Evolutionary conservation across 495 filamentous ascomycete species (phyloP).

Genomic region (Cryomyces minteri): DNA sequence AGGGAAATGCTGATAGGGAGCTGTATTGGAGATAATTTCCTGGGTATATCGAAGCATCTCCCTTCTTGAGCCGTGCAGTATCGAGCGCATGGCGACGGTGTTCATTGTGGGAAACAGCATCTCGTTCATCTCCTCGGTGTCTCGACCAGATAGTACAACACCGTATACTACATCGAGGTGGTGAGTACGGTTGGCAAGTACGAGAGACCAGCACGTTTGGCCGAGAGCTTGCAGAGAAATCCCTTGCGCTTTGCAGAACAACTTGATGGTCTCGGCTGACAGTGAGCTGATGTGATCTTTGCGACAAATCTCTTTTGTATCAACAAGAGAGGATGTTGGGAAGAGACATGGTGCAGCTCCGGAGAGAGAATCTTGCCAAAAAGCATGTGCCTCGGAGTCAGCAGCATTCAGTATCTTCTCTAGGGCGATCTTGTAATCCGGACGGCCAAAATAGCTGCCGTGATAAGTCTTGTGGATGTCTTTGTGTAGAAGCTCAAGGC

Average conservation of each 20-base stretch:
- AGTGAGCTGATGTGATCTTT: constrained; percentile 27
- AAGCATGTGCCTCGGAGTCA: constrained; percentile 25
- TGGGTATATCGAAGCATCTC: constrained; percentile 51
- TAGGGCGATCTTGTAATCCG: constrained; percentile 28
- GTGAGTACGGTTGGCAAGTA: constrained; percentile 34
- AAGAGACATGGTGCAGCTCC: constrained; percentile 24
- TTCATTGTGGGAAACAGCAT: constrained; percentile 69
- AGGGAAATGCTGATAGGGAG: constrained; percentile 46
- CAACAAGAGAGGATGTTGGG: not conserved
- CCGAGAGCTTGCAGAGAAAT: constrained; percentile 47
- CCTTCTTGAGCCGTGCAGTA: constrained; percentile 39
- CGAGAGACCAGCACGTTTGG: constrained; percentile 44
- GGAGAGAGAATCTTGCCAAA: constrained; percentile 41
- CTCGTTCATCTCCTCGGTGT: constrained; percentile 33
- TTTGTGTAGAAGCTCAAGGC: constrained; percentile 43
- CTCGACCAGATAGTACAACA: constrained; percentile 50
- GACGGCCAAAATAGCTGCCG: constrained; percentile 20
- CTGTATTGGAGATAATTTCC: constrained; percentile 25
- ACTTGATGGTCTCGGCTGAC: constrained; percentile 15
- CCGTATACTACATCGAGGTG: constrained; percentile 52
- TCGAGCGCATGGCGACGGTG: constrained; percentile 43
- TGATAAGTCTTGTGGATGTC: constrained; percentile 44
- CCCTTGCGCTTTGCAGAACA: constrained; percentile 35
- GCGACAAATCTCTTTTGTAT: constrained; percentile 18
- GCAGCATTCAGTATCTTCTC: constrained; percentile 21